phyloP scores from a whole-genome alignment of 192 early-diverging fungal genomes.

The Umbelopsis sp. region DNA sequence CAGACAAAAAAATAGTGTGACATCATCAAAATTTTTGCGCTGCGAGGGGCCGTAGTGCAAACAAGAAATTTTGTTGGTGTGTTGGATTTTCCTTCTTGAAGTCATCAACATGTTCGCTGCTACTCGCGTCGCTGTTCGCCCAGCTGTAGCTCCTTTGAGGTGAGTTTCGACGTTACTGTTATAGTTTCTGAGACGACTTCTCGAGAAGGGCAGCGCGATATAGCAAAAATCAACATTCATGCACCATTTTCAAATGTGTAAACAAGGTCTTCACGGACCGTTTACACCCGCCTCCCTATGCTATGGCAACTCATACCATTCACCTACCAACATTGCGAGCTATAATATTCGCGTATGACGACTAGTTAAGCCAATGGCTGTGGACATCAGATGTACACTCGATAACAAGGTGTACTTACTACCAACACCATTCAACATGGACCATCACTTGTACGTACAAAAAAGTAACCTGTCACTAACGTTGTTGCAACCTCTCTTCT shows the following conservation, averaged over 20 bases:
- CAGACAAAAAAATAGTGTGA: background rate
- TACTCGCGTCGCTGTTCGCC: slow-evolving; percentile 41
- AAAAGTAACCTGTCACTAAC: background rate
- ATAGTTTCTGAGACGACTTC: background rate
- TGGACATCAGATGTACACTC: too few relatives aligned
- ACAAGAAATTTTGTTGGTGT: slow-evolving; percentile 7
- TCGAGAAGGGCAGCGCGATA: background rate
- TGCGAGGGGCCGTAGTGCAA: slow-evolving; percentile 19
- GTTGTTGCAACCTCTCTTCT: background rate
- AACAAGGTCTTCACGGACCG: background rate
- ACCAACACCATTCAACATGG: background rate
- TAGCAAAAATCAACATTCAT: background rate
- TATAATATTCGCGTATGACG: too few relatives aligned
- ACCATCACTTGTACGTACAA: background rate
- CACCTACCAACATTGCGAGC: too few relatives aligned
- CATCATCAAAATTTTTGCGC: slow-evolving; percentile 19
- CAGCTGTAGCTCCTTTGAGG: slow-evolving; percentile 35
- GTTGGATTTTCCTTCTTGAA: slow-evolving; percentile 14
- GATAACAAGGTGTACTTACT: too few relatives aligned
- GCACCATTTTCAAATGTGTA: background rate
- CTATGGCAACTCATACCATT: too few relatives aligned
- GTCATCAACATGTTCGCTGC: slow-evolving; percentile 34
- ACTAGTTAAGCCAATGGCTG: too few relatives aligned
- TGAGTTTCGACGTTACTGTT: slow-evolving; percentile 4
- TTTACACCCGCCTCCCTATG: too few relatives aligned